Conservation (phyloP, 345 rosid genomes). For the Bruguiera gymnorhiza region DNA sequence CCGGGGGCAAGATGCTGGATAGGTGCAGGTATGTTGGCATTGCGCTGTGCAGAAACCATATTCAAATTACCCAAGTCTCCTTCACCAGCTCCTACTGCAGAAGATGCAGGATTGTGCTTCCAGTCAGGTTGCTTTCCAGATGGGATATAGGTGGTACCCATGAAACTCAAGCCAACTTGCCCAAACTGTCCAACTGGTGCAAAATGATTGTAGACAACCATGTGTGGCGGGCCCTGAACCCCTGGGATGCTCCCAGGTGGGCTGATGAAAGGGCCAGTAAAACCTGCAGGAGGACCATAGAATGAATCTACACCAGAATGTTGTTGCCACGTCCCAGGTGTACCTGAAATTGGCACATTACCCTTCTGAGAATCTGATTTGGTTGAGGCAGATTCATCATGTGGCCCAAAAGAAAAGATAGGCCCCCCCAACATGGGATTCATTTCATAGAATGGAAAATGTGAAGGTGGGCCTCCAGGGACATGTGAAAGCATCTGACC, state of each 20-base stretch:
- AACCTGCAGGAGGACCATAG: conserved; percentile 83
- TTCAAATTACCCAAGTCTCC: conserved; percentile 59
- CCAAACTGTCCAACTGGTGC: conserved; percentile 98
- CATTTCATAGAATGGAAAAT: conserved; percentile 90
- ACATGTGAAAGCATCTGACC: conserved; percentile 82
- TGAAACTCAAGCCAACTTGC: conserved; percentile 88
- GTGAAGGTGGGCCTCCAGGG: conserved; percentile 70
- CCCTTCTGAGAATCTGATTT: conserved; percentile 79
- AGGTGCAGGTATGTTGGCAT: conserved; percentile 57
- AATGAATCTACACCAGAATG: conserved; percentile 91
- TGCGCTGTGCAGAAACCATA: conserved; percentile 54
- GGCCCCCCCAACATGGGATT: conserved; percentile 87
- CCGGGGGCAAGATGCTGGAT: conserved; percentile 80
- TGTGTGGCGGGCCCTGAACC: conserved; percentile 89
- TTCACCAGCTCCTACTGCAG: conserved; percentile 57
- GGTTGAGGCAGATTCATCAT: conserved; percentile 59
- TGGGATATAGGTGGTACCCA: conserved; percentile 89
- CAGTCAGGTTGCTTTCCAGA: conserved; percentile 93
- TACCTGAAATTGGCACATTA: conserved; percentile 53
- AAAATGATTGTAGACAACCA: conserved; percentile 96
- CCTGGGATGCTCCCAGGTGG: conserved; percentile 90
- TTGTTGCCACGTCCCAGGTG: conserved; percentile 75
- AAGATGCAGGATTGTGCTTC: conserved; percentile 72
- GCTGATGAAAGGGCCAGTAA: conserved; percentile 78
- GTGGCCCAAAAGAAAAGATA: conserved; percentile 86